Evolutionary conservation across 345 rosid species (phyloP).

Genomic region (Garcia nutans): DNA sequence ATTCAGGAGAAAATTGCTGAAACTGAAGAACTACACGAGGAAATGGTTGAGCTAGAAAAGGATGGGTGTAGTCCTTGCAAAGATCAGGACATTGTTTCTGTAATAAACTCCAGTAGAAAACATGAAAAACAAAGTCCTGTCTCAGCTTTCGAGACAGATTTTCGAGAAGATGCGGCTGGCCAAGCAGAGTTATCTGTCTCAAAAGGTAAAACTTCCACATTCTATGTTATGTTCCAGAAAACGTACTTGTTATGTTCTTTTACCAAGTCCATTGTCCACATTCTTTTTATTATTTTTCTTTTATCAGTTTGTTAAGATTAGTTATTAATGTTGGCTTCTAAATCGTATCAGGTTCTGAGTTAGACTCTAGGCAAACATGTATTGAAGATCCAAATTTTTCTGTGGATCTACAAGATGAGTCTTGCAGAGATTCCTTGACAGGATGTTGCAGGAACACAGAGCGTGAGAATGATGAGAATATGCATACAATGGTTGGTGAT

Average conservation of each 20-base stretch:
- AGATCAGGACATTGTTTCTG: slow-evolving; percentile 32
- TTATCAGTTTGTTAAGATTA: not conserved
- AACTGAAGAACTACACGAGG: slow-evolving; percentile 15
- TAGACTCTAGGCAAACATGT: not conserved
- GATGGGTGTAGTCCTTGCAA: slow-evolving; percentile 12
- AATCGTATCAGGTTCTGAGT: slow-evolving; percentile 30
- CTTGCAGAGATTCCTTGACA: slow-evolving; percentile 1
- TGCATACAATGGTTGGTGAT: slow-evolving; percentile 3
- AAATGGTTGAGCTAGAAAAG: slow-evolving; percentile 19
- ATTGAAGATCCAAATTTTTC: slow-evolving; percentile 23
- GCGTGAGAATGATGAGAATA: slow-evolving; percentile 21
- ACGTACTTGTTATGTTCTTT: not conserved
- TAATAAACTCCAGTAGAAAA: slow-evolving; percentile 17
- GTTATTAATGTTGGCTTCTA: slow-evolving; percentile 12
- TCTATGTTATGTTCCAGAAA: no score
- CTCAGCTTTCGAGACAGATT: slow-evolving; percentile 25
- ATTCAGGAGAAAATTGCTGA: slow-evolving; percentile 16
- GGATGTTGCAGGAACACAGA: slow-evolving; percentile 4
- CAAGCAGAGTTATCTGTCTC: slow-evolving; percentile 14
- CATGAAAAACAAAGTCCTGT: slow-evolving; percentile 25
- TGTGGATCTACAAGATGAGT: slow-evolving; percentile 11
- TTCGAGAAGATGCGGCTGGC: slow-evolving; percentile 8
- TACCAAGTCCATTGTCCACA: no score
- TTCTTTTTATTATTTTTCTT: no score
- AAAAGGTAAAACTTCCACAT: slow-evolving; percentile 28